Evolutionary conservation across 495 filamentous ascomycete genomes (phyloP).

Genomic region (Neurospora hispaniola): DNA sequence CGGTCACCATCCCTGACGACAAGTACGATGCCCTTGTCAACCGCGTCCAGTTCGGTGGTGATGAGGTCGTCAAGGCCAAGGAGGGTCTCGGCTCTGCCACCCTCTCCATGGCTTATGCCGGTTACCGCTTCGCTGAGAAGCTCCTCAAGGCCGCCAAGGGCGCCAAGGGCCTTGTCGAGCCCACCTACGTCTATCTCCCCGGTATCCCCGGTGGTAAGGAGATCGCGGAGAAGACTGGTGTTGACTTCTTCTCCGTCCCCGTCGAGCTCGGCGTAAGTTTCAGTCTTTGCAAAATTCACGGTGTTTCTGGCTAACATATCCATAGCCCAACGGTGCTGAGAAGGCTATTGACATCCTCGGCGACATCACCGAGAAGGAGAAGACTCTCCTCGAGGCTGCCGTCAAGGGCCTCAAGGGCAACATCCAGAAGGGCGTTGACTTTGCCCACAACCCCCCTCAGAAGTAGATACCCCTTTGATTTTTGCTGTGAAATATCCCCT

Average conservation of each 20-base stretch:
- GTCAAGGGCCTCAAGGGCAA: slow-evolving; percentile 75
- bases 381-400: slow-evolving; percentile 68
- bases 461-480: slow-evolving; percentile 26
- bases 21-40: slow-evolving; percentile 80
- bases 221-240: slow-evolving; percentile 67
- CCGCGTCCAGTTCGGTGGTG: slow-evolving; percentile 95
- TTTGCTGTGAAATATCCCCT: background rate
- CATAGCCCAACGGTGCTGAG: slow-evolving; percentile 67
- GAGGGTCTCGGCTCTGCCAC: slow-evolving; percentile 91
- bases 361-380: slow-evolving; percentile 67
- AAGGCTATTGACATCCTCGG: slow-evolving; percentile 71
- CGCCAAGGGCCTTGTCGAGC: slow-evolving; percentile 85
- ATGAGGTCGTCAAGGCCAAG: slow-evolving; percentile 98
- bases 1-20: slow-evolving; percentile 70
- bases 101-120: slow-evolving; percentile 94
- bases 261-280: slow-evolving; percentile 82
- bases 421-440: slow-evolving; percentile 86
- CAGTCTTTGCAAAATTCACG: background rate
- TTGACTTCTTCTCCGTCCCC: slow-evolving; percentile 92
- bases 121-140: slow-evolving; percentile 88
- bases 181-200: slow-evolving; percentile 87
- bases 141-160: slow-evolving; percentile 80
- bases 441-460: slow-evolving; percentile 60
- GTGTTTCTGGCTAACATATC: slow-evolving; percentile 7
- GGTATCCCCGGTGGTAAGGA: slow-evolving; percentile 80